These are phyloP conservation scores for Diutina sp. DNA, from an alignment of 1,139 yeast genomes.

Conservation along the genomic window DNA sequence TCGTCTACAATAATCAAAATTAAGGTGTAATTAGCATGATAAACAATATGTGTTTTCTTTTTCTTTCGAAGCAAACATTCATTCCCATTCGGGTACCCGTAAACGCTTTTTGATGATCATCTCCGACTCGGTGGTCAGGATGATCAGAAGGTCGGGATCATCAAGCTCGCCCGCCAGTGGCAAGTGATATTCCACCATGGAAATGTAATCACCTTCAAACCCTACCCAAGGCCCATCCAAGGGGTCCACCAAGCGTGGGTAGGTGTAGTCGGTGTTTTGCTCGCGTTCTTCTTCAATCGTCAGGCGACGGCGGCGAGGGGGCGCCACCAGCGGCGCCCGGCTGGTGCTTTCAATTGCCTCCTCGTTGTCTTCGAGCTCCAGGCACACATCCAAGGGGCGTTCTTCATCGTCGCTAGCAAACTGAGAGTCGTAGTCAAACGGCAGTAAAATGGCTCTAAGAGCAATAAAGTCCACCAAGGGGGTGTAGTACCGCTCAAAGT, in stretches of 20 bases:
- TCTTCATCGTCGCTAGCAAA: background rate
- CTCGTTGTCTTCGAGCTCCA: background rate
- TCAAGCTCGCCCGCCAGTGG: background rate
- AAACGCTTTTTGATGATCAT: background rate
- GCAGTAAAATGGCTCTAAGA: conserved; percentile 41
- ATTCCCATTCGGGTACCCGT: conserved; percentile 1
- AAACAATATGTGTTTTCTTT: background rate
- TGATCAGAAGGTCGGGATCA: background rate
- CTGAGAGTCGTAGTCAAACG: background rate
- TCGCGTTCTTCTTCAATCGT: conserved; percentile 50
- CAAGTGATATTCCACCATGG: conserved; percentile 20
- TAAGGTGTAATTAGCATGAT: background rate
- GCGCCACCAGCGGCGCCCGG: background rate
- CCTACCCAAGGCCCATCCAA: conserved; percentile 48
- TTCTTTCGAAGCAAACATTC: background rate
- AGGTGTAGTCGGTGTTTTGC: conserved; percentile 33
- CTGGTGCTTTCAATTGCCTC: background rate
- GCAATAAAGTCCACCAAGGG: conserved; percentile 85
- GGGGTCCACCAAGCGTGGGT: conserved; percentile 35
- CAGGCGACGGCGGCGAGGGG: conserved; percentile 13
- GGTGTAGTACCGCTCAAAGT: conserved; percentile 66
- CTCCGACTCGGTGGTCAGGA: conserved; percentile 1
- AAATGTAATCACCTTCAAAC: conserved; percentile 38
- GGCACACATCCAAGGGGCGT: background rate
- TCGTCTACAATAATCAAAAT: too few relatives aligned